Evolutionary conservation across 257 asterid species (phyloP).

Genomic region (Sherardia arvensis): DNA sequence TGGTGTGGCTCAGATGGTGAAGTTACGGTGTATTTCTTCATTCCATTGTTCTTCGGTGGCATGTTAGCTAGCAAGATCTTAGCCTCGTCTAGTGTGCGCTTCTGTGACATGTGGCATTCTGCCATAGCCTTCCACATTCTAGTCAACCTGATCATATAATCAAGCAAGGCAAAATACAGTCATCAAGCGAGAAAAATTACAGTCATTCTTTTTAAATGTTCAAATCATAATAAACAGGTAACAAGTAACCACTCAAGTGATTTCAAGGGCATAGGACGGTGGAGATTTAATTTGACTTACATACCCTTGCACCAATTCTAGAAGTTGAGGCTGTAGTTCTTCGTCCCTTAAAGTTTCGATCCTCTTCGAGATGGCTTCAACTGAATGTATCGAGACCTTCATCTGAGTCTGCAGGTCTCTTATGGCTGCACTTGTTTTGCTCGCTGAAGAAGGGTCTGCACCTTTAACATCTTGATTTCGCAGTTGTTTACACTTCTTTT

Average conservation of each 20-base stretch:
- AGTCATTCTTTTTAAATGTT: neutral
- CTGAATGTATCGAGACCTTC: slow-evolving; percentile 87
- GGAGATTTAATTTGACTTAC: slow-evolving; percentile 1
- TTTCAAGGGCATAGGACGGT: neutral
- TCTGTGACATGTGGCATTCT: slow-evolving; percentile 81
- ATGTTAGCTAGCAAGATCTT: slow-evolving; percentile 77
- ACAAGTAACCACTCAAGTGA: neutral
- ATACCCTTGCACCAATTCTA: slow-evolving; percentile 80
- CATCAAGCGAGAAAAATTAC: too few relatives aligned
- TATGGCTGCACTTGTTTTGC: slow-evolving; percentile 63
- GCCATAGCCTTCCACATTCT: slow-evolving; percentile 97
- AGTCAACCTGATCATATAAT: slow-evolving; percentile 43
- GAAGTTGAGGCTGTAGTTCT: slow-evolving; percentile 84
- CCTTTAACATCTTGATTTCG: slow-evolving; percentile 73
- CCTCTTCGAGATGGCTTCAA: slow-evolving; percentile 83
- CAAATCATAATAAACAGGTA: neutral
- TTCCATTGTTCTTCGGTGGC: slow-evolving; percentile 40
- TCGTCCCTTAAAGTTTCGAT: slow-evolving; percentile 79
- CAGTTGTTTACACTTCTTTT: slow-evolving; percentile 72
- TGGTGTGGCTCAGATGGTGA: slow-evolving; percentile 75
- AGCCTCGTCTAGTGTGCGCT: slow-evolving; percentile 82
- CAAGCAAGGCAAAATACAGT: neutral
- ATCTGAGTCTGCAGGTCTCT: slow-evolving; percentile 71
- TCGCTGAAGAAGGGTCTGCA: slow-evolving; percentile 48
- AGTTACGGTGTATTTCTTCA: slow-evolving; percentile 58